Evolutionary conservation across 2,329 filamentous ascomycete species (phyloP), one percentile per base, ranked within the genome.

Genomic region (Fusarium incarnatum): DNA sequence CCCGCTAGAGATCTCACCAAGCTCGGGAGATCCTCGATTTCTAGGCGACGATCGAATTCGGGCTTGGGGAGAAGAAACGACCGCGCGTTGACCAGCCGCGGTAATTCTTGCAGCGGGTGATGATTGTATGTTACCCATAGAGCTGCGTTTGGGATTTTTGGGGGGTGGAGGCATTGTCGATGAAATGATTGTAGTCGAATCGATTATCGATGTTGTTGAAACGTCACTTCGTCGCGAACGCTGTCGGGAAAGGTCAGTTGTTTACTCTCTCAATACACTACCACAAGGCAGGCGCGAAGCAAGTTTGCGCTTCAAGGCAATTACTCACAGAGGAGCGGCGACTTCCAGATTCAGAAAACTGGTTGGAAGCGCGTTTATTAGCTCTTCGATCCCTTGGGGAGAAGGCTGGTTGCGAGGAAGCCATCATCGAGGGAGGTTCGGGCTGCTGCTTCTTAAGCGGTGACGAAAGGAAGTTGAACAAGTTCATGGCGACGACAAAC

Each of bases 371-470:
- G 37, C 60, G 65, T 60, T 56, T 65, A 13, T 63, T 55, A 8
- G 65, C 62, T n/a, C 62, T 45, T 6, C 47, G 56, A 16, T 73
- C 69, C 59, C 71, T 72, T 5, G 54, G 68, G 5, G 71, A 73
- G 15, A 50, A 63, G 9, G 34, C 34, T 37, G 34, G 34, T 37
- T 47, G 56, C 12, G 60, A 52, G 27, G 64, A 64, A 28, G 72
- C 60, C 53, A 73, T 70, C n/a, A 45, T 59, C 15, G 61, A 34
- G 4, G 63, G 54, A 20, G 41, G 25, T 49, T 45, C 52, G 41
- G 23, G 20, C 15, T 54, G 53, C 52, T 68, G 53, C 54, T 68
- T 64, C 58, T 75, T 75, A n/a, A 69, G 63, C 46, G 74, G 74
- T 32, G 74, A 73, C 18, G 74, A 75, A 32, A 74, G 56, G 11